These are phyloP conservation scores for Quercus bicolor DNA, from an alignment of 306 rosid genomes.

Conservation along the genomic window DNA sequence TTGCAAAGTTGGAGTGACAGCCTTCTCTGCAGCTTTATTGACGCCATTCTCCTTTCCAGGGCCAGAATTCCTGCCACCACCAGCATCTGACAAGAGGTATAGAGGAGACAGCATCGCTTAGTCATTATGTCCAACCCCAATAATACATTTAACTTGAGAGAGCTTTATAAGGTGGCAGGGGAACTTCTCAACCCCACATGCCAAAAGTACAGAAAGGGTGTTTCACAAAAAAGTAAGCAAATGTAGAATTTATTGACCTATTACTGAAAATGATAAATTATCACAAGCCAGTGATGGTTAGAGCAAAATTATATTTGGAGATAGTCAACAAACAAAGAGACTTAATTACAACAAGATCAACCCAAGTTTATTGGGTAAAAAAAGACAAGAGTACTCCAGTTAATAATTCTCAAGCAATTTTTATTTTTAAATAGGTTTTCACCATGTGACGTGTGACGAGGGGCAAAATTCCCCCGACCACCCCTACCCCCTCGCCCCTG, in stretches of 20 bases:
- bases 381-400: neutral
- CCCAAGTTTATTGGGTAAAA: neutral
- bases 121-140: constrained; percentile 16
- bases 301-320: constrained; percentile 13
- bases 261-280: neutral
- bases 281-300: neutral
- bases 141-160: constrained; percentile 21
- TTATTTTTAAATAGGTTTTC: constrained; percentile 23
- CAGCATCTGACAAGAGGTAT: constrained; percentile 56
- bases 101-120: constrained; percentile 22
- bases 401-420: constrained; percentile 13
- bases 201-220: neutral
- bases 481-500: constrained; percentile 85
- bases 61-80: constrained; percentile 59
- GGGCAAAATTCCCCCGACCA: constrained; percentile 58
- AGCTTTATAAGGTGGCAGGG: neutral
- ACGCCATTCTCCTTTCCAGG: constrained; percentile 65
- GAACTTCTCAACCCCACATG: neutral
- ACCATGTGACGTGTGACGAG: constrained; percentile 67
- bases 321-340: neutral
- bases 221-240: neutral
- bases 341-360: neutral
- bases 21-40: constrained; percentile 61
- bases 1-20: constrained; percentile 31
- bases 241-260: neutral